Conservation (phyloP, 1,139 yeast species). For the Yamadazyma diddensiae region DNA sequence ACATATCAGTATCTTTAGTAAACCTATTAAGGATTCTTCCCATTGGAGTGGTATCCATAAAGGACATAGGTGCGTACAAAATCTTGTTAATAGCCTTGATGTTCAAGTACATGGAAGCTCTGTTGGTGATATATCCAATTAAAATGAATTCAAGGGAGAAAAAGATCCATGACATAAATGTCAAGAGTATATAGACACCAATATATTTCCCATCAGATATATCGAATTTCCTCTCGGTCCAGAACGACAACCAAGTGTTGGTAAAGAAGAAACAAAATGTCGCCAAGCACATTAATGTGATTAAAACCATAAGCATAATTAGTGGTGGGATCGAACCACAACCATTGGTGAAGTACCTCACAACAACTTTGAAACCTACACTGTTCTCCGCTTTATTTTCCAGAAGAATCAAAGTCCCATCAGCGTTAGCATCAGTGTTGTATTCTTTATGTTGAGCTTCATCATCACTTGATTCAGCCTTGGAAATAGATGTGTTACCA, state of each 20-base stretch:
- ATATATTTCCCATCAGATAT: constrained; percentile 59
- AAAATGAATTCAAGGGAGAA: constrained; percentile 44
- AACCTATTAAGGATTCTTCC: constrained; percentile 60
- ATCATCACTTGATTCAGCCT: constrained; percentile 11
- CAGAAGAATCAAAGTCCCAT: constrained; percentile 30
- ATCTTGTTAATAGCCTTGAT: constrained; percentile 57
- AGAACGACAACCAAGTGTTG: constrained; percentile 82
- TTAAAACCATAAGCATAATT: constrained; percentile 10
- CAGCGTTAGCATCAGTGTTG: constrained; percentile 15
- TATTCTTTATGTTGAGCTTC: constrained; percentile 14
- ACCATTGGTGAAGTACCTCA: constrained; percentile 54
- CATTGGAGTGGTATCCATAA: constrained; percentile 60
- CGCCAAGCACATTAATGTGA: constrained; percentile 31
- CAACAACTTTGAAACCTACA: constrained; percentile 25
- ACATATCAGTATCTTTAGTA: constrained; percentile 80
- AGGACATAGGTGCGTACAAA: constrained; percentile 58
- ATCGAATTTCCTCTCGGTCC: constrained; percentile 63
- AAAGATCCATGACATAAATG: constrained; percentile 37
- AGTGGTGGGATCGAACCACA: constrained; percentile 41
- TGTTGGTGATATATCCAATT: constrained; percentile 53
- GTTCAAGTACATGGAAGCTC: constrained; percentile 42
- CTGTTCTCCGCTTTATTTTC: constrained; percentile 41
- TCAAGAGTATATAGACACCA: constrained; percentile 65
- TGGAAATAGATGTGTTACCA: constrained; percentile 10
- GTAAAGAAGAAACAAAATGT: constrained; percentile 66